Evolutionary conservation across 192 early-diverging fungal genomes (phyloP).

Genomic region (Coemansia reversa): DNA sequence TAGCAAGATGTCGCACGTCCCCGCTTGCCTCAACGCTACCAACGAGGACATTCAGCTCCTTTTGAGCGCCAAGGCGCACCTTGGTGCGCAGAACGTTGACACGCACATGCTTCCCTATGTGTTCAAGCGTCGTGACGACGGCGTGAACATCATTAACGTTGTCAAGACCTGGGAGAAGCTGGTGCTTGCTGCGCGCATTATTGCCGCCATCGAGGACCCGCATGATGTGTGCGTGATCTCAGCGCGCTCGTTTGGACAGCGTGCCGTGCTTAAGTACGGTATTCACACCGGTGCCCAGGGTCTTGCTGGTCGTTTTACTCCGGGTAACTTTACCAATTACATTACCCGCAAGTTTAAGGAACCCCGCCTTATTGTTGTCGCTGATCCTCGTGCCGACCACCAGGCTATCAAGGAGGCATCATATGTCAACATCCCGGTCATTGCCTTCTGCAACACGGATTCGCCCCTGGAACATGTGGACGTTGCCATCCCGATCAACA

Average conservation of each 20-base stretch:
- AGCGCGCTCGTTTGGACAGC: constrained; percentile 95
- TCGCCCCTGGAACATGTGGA: constrained; percentile 92
- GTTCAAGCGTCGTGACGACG: constrained; percentile 96
- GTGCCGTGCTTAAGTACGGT: constrained; percentile 98
- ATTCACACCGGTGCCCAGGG: constrained; percentile 98
- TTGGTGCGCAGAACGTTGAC: constrained; percentile 98
- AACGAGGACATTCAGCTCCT: constrained; percentile 94
- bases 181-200: constrained; percentile 96
- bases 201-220: constrained; percentile 98
- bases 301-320: constrained; percentile 99
- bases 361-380: constrained; percentile 95
- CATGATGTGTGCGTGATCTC: constrained; percentile 97
- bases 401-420: constrained; percentile 99
- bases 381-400: constrained; percentile 97
- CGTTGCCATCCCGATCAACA: constrained; percentile 99
- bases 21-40: constrained; percentile 66
- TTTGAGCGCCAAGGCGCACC: constrained; percentile 95
- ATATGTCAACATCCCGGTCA: constrained; percentile 99
- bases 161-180: constrained; percentile 99
- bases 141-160: constrained; percentile 98
- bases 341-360: constrained; percentile 99
- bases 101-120: constrained; percentile 94
- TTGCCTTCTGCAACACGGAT: constrained; percentile 98
- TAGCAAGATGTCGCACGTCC: constrained; percentile 56
- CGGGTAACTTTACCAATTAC: constrained; percentile 99